Base-by-base conservation (phyloP, 1,284 basidiomycete species). In the Leccinum subrobustum region DNA sequence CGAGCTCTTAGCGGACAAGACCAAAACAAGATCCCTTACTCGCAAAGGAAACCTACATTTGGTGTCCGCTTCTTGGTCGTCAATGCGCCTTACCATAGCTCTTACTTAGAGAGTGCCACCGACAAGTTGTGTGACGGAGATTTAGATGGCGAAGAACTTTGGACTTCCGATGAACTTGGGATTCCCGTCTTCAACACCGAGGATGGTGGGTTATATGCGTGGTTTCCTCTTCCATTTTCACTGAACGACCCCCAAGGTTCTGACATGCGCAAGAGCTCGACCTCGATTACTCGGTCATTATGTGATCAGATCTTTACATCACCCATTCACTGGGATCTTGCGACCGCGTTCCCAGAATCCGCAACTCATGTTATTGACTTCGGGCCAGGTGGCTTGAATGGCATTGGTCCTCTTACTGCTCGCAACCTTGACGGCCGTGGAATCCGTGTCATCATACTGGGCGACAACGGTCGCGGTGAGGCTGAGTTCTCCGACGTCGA, bases 281-380 rank as follows among this genome's bases (percentile, higher is more conserved):
- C 82, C 6, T 92, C 93, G 0, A 79, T 96, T 63, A 92, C 92
- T 39, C 84, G 85, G 39, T 91, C 91, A 1, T 83, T 97, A 29
- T 94, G 89, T 75, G 92, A 95, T 33, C 95, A 97, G 75, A 96
- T 99, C 71, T 96, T 97, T 76, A 92, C 89, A 4, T 84, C 84
- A 54, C 93, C 92, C 20, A 96, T 99, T 68, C 89, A 96, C 78
- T 99, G 97, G 97, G 80, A 83, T 54, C 87, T 89, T 73, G 95
- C 95, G 4, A 95, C 92, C 37, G 81, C 88, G 68, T 97, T 96
- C 85, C 92, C 94, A 1, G 82, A 89, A 60, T 84, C 88, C 8
- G 94, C 95, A 98, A 23, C n/a, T n/a, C n/a, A n/a, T n/a, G 91
- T 93, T 6, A 79, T 99, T 67, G 96, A 98, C 77, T 98, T 99